Conservation (phyloP, 352 stramenopile genomes). For the Globisporangium splendens region DNA sequence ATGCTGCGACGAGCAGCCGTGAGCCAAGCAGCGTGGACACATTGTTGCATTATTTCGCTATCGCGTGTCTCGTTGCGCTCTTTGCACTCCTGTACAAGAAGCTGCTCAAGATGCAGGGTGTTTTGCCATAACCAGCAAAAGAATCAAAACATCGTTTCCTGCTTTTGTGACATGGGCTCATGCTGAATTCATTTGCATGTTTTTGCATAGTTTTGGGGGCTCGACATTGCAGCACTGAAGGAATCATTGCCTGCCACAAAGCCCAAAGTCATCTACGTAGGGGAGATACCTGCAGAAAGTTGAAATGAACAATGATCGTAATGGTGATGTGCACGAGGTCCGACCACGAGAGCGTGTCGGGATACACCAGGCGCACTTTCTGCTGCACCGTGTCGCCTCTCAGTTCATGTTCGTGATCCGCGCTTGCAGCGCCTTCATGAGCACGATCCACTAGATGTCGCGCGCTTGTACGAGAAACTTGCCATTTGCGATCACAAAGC, state of each 20-base stretch:
- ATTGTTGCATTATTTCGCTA: slow-evolving; percentile 65
- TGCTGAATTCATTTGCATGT: too few species aligned
- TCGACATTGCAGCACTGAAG: too few species aligned
- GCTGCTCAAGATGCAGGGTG: slow-evolving; percentile 69
- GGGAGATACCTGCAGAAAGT: too few species aligned
- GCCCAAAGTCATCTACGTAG: too few species aligned
- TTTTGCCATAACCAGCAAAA: slow-evolving; percentile 32
- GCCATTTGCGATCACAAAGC: slow-evolving; percentile 36
- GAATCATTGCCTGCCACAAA: too few species aligned
- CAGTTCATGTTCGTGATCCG: not conserved
- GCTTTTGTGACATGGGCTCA: too few species aligned
- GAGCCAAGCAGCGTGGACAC: slow-evolving; percentile 43
- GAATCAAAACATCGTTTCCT: too few species aligned
- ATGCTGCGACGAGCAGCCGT: slow-evolving; percentile 1
- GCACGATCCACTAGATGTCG: slow-evolving; percentile 10
- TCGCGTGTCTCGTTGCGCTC: slow-evolving; percentile 59
- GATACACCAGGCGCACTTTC: slow-evolving; percentile 6
- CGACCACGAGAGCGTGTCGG: not conserved
- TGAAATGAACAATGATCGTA: not conserved
- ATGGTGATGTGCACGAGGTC: not conserved
- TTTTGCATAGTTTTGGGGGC: too few species aligned
- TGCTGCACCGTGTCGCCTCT: slow-evolving; percentile 2
- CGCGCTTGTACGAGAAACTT: slow-evolving; percentile 25
- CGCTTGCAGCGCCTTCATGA: slow-evolving; percentile 13
- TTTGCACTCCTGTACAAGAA: slow-evolving; percentile 81